Conservation (phyloP, 2,329 filamentous ascomycete species). For the Alternaria alternata region DNA sequence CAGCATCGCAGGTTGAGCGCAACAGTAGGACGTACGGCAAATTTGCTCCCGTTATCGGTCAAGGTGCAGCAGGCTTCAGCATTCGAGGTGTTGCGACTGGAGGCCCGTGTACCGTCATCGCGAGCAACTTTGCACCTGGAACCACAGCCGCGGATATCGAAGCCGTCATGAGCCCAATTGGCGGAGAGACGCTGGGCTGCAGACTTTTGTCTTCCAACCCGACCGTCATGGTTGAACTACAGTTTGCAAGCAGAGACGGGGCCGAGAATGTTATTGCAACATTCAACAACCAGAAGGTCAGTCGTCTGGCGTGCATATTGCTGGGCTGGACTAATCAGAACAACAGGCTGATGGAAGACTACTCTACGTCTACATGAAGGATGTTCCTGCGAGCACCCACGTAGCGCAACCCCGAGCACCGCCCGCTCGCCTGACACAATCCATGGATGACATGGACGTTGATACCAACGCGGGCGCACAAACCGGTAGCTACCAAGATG, state of each 20-base stretch:
- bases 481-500: conserved; percentile 53
- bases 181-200: conserved; percentile 70
- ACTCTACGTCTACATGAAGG: conserved; percentile 76
- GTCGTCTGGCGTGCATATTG: conserved; percentile 36
- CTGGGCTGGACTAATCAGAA: conserved; percentile 18
- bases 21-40: conserved; percentile 53
- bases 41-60: conserved; percentile 49
- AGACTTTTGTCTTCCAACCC: conserved; percentile 72
- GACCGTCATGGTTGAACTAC: conserved; percentile 79
- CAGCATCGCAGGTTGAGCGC: conserved; percentile 52
- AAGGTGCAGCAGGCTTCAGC: conserved; percentile 60
- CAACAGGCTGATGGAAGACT: conserved; percentile 77
- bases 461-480: conserved; percentile 38
- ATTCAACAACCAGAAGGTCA: conserved; percentile 80
- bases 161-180: conserved; percentile 79
- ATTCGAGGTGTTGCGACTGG: conserved; percentile 73
- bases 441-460: conserved; percentile 55
- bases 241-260: conserved; percentile 74
- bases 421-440: conserved; percentile 31
- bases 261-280: conserved; percentile 77
- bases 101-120: conserved; percentile 75
- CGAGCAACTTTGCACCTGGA: conserved; percentile 82
- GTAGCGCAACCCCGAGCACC: conserved; percentile 42
- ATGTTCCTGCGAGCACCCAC: conserved; percentile 44
- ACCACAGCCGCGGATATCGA: conserved; percentile 85